A percentile compares a stretch with the other conserved stretches of the same genome.
Evolutionary conservation across 805 yeast genomes (phyloP).

Genomic region (Saturnispora saitoi): DNA sequence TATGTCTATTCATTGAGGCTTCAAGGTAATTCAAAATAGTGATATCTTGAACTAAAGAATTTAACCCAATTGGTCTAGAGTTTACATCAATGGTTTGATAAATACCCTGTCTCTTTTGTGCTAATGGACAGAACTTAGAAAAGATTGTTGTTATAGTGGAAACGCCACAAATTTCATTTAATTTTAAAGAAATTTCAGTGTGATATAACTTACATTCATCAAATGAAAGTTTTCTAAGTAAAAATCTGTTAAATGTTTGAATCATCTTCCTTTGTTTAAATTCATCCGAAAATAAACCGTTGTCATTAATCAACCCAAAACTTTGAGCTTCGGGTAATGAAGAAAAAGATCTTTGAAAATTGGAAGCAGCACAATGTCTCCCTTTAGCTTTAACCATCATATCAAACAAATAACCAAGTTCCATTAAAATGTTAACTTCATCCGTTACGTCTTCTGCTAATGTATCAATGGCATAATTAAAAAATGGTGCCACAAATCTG

Average conservation of each 20-base stretch:
- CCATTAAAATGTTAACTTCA: constrained; percentile 52
- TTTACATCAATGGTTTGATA: constrained; percentile 38
- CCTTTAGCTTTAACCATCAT: constrained; percentile 83
- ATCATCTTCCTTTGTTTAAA: constrained; percentile 36
- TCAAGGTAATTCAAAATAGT: constrained; percentile 53
- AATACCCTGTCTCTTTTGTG: constrained; percentile 29
- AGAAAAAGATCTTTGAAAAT: constrained; percentile 53
- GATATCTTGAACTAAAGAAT: constrained; percentile 20
- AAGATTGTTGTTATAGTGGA: constrained; percentile 34
- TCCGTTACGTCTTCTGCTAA: constrained; percentile 46
- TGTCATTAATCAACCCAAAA: constrained; percentile 45
- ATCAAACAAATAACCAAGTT: constrained; percentile 82
- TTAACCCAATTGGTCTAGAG: constrained; percentile 27
- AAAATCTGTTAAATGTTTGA: constrained; percentile 50
- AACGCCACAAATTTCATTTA: constrained; percentile 33
- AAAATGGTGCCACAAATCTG: constrained; percentile 66
- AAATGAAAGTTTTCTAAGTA: constrained; percentile 41
- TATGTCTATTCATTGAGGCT: constrained; percentile 45
- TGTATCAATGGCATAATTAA: constrained; percentile 50
- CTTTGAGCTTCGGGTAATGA: constrained; percentile 42
- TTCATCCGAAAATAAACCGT: constrained; percentile 37
- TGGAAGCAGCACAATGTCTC: constrained; percentile 70
- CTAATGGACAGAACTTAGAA: constrained; percentile 33
- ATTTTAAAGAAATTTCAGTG: constrained; percentile 12
- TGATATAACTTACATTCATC: constrained; percentile 38